Evolutionary conservation across 1,139 yeast genomes (phyloP), one percentile per base, ranked within the genome.

Genomic region (Debaryomyces psychrophilus): DNA sequence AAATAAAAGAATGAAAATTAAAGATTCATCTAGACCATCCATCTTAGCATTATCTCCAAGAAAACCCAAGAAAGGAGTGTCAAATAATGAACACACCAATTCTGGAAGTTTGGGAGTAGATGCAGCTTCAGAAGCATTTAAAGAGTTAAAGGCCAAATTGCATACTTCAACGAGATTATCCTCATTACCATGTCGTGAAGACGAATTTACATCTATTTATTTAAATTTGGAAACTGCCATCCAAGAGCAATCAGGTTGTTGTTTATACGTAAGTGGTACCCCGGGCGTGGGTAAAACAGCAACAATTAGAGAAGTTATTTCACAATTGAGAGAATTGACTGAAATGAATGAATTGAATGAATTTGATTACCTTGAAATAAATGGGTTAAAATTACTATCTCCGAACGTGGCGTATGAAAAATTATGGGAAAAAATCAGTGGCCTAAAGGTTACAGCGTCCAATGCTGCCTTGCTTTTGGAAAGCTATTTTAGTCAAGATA

Each of bases 281-380:
- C 99, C 99, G 0, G 99, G 99, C 8, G 92, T 95, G 4, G 99
- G 99, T 11, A 93, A 93, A 62, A 93, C 99, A 0, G 95, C 96
- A 5, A 93, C 98, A 0, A 85, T 93, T 2, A 71, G 96, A 48
- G 96, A 90, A 57, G 98, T 88, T 0, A 78, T 95, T 37, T 76
- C 79, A 23, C 90, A 87, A 56, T 68, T 93, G 45, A 75, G 70
- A 50, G 76, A 68, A 26, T 65, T 77, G 8, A 70, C 71, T 5
- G 60, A 61, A 11, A 70, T 71, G 15, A 79, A 77, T 3, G 83
- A 77, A 44, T 59, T 86, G 27, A 71, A 76, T 12, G 72, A 73
- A 11, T 92, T 93, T 61, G 81, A 83, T 43, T 92, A 80, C 61
- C 68, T 89, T 5, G 99, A 93, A 63, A 85, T 95, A 52, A 95